A percentile compares a stretch with the other conserved stretches of the same genome.
phyloP scores from a whole-genome alignment of 805 yeast species.

The Saccharomycopsis sp. region DNA sequence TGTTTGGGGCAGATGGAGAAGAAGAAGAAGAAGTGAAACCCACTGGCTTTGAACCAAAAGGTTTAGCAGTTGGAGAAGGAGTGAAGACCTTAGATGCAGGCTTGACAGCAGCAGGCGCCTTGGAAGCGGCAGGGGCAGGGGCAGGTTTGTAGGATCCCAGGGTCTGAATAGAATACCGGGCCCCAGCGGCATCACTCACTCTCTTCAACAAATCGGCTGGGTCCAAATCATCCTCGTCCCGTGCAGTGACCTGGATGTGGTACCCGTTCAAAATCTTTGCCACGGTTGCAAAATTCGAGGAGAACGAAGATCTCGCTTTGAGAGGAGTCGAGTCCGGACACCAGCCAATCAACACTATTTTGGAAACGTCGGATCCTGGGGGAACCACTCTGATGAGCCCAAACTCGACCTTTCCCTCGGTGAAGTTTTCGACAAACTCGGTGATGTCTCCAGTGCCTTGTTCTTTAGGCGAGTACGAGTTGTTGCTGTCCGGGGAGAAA shows the following conservation, averaged over 20 bases:
- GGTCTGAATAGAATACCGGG: conserved; percentile 70
- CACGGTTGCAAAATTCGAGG: conserved; percentile 68
- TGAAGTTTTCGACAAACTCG: conserved; percentile 74
- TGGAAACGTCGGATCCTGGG: conserved; percentile 84
- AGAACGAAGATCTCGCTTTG: conserved; percentile 66
- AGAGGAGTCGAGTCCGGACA: conserved; percentile 93
- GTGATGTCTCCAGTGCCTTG: conserved; percentile 59
- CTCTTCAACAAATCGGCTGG: conserved; percentile 65
- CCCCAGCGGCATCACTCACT: conserved; percentile 89
- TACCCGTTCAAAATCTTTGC: conserved; percentile 67
- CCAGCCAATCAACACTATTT: conserved; percentile 85
- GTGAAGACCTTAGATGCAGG: conserved; percentile 25
- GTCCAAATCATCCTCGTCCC: conserved; percentile 84
- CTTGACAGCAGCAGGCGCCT: conserved; percentile 24
- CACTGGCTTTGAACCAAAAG: conserved; percentile 33
- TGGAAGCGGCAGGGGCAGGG: conserved; percentile 4
- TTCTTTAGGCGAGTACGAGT: conserved; percentile 34
- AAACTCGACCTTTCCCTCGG: conserved; percentile 72
- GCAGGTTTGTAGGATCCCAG: too few species aligned
- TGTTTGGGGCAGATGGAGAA: conserved; percentile 26
- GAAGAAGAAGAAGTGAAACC: too few species aligned
- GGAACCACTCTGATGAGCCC: conserved; percentile 84
- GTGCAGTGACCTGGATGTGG: conserved; percentile 95
- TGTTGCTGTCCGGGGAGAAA: conserved; percentile 59
- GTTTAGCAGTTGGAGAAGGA: conserved; percentile 20